These are phyloP conservation scores for Gautieria morchelliformis DNA, from an alignment of 768 basidiomycete species.

Conservation along the genomic window DNA sequence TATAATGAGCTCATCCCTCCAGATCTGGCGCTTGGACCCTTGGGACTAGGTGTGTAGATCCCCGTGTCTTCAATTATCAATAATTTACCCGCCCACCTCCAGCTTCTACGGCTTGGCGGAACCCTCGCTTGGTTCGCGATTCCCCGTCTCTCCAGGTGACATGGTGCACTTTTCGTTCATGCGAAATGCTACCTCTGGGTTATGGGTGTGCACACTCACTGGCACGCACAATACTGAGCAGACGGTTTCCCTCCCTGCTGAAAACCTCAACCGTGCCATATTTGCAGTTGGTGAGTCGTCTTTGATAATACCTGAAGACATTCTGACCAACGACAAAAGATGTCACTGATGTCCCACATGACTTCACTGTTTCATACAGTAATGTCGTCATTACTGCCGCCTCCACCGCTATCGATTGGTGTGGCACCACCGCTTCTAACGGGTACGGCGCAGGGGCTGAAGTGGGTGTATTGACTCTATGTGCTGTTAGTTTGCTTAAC, in stretches of 20 bases:
- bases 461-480: background rate
- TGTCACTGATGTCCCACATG: background rate
- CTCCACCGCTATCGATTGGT: background rate
- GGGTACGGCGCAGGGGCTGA: background rate
- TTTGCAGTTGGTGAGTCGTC: slow-evolving; percentile 4
- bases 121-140: background rate
- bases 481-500: background rate
- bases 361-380: slow-evolving; percentile 1
- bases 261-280: background rate
- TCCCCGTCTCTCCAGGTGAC: background rate
- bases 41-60: background rate
- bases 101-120: background rate
- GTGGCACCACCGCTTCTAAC: background rate
- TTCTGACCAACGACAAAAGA: background rate
- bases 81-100: background rate
- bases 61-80: background rate
- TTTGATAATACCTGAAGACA: background rate
- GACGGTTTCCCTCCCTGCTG: background rate
- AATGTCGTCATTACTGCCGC: slow-evolving; percentile 2
- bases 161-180: slow-evolving; percentile 1
- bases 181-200: background rate
- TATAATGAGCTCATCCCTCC: background rate
- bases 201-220: background rate
- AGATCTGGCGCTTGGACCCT: background rate
- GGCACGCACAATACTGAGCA: background rate